Percentiles rank a stretch among this genome's conserved stretches.
phyloP scores from a whole-genome alignment of 192 early-diverging fungal species.

The Mortierella hygrophila region DNA sequence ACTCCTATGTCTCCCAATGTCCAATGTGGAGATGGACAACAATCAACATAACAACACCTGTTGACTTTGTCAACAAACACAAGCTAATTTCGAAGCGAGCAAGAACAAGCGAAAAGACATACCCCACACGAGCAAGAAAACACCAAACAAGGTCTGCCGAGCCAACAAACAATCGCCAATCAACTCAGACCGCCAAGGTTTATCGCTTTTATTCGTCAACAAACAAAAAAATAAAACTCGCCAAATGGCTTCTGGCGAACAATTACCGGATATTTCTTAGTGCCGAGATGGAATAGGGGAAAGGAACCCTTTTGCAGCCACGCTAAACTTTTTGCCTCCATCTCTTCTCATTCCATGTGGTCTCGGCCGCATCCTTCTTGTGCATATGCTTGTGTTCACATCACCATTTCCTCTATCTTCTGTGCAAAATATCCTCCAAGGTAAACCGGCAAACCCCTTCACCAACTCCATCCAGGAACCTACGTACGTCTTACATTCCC shows the following conservation, averaged over 20 bases:
- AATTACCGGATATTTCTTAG: background rate
- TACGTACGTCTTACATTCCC: too few relatives aligned
- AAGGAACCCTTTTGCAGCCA: background rate
- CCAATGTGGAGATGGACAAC: background rate
- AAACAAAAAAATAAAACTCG: too few relatives aligned
- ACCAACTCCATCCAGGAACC: too few relatives aligned
- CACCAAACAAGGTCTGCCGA: background rate
- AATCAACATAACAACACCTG: background rate
- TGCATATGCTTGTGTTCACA: too few relatives aligned
- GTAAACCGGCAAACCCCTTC: too few relatives aligned
- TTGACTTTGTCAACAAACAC: background rate
- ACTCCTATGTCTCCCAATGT: too few relatives aligned
- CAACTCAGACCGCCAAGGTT: background rate
- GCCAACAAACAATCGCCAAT: background rate
- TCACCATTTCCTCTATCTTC: background rate
- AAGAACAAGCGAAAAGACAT: background rate
- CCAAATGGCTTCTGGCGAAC: too few relatives aligned
- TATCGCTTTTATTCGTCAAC: too few relatives aligned
- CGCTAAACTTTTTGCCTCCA: background rate
- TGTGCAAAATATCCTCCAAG: too few relatives aligned
- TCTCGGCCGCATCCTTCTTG: background rate
- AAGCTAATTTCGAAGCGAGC: background rate
- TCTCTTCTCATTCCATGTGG: background rate
- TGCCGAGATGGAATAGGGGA: background rate
- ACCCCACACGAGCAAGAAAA: background rate